Conservation (phyloP, 805 yeast genomes). For the Candida ovalis region DNA sequence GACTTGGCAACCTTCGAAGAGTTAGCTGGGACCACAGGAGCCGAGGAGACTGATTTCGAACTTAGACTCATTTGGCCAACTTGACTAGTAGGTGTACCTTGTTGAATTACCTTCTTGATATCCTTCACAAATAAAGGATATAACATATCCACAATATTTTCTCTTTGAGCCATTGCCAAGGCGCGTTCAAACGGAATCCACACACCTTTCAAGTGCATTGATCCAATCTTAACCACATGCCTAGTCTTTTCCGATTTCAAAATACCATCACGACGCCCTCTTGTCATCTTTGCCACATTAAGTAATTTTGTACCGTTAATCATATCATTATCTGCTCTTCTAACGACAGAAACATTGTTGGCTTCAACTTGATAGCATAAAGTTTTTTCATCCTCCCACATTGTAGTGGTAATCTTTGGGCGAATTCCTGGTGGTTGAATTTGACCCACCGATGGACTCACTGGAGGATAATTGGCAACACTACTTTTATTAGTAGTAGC, state of each 20-base stretch:
- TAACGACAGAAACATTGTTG: constrained; percentile 57
- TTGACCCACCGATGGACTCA: constrained; percentile 34
- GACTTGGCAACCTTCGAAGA: neutral
- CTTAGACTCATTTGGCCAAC: constrained; percentile 20
- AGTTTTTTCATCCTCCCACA: constrained; percentile 72
- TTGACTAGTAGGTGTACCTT: constrained; percentile 28
- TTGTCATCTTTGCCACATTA: constrained; percentile 66
- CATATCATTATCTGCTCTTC: constrained; percentile 67
- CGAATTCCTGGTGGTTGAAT: constrained; percentile 41
- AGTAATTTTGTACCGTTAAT: constrained; percentile 64
- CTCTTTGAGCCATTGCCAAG: constrained; percentile 59
- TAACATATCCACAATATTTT: constrained; percentile 51
- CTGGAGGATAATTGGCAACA: constrained; percentile 18
- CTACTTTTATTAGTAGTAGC: constrained; percentile 7
- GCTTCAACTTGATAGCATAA: constrained; percentile 68
- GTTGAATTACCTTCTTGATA: constrained; percentile 40
- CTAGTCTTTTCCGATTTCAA: constrained; percentile 59
- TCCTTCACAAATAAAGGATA: constrained; percentile 60
- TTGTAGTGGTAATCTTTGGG: constrained; percentile 62
- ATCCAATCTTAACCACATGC: constrained; percentile 67
- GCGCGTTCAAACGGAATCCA: constrained; percentile 73
- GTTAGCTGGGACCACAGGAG: neutral
- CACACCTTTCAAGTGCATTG: constrained; percentile 67
- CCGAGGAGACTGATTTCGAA: constrained; percentile 10
- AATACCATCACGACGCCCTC: constrained; percentile 70